These are phyloP conservation scores for Metschnikowia noctiluminum DNA, from an alignment of 805 yeast genomes.

Conservation along the genomic window DNA sequence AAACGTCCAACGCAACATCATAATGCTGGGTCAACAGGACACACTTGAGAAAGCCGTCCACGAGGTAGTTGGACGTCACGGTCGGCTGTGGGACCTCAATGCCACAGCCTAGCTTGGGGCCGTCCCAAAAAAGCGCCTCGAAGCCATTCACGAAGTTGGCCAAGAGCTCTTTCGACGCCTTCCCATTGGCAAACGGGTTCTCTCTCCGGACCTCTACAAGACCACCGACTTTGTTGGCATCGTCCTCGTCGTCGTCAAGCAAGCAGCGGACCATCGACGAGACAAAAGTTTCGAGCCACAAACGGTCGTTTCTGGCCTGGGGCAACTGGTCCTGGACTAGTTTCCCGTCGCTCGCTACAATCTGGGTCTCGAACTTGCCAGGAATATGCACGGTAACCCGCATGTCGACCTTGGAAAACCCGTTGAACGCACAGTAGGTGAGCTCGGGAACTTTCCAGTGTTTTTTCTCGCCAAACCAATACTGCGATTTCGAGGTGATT, in stretches of 20 bases:
- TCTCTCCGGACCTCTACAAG: conserved; percentile 81
- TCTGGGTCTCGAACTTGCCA: conserved; percentile 60
- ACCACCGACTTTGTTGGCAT: conserved; percentile 47
- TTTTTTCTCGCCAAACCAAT: conserved; percentile 77
- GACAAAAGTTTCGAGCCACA: conserved; percentile 53
- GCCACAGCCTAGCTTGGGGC: conserved; percentile 61
- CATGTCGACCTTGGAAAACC: conserved; percentile 60
- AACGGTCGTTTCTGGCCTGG: conserved; percentile 51
- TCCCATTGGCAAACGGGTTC: conserved; percentile 62
- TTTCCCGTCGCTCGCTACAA: conserved; percentile 52
- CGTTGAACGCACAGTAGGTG: conserved; percentile 63
- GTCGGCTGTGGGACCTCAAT: conserved; percentile 71
- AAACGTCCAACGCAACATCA: conserved; percentile 56
- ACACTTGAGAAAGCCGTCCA: conserved; percentile 67
- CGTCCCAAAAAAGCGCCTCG: conserved; percentile 62
- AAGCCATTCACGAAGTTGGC: conserved; percentile 58
- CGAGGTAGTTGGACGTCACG: conserved; percentile 60
- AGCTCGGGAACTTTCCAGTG: conserved; percentile 70
- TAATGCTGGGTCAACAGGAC: conserved; percentile 64
- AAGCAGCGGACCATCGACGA: conserved; percentile 74
- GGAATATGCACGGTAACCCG: conserved; percentile 73
- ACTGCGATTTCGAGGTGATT: conserved; percentile 56
- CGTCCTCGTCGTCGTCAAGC: conserved; percentile 68
- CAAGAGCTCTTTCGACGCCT: conserved; percentile 41
- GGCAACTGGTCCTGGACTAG: conserved; percentile 46